Evolutionary conservation across 108 stramenopile genomes (phyloP), one percentile per base, ranked within the genome.

Genomic region (Skeletonema marinoi): DNA sequence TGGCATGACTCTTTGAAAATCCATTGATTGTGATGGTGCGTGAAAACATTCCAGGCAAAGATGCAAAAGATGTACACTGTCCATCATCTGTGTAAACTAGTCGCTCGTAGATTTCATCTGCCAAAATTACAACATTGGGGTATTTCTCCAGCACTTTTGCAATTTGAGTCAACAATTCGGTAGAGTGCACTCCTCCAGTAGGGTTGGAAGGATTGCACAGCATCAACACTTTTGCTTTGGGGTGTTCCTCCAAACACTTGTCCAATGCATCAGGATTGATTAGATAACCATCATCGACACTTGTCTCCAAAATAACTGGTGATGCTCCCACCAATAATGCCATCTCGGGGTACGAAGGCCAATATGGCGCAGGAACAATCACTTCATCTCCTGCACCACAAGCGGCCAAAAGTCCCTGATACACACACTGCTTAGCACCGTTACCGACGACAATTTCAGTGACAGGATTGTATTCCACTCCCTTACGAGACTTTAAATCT

Each of bases 141-240:
- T 80, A 90, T 17, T 92, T 89, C 56, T 66, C 70, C 12, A 92
- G 66, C 2, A 98, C 96, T 36, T 72, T 65, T 8, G 94, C 92
- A 31, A 98, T 69, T 60, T 80, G 88, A 32, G 71, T 66, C 32
- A 94, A 78, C 58, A 87, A 72, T 33, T 86, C 84, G 36, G 83
- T 67, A 29, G 80, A 70, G 71, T 92, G 94, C 4, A 97, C 95
- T 6, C 92, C 96, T 13, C 97, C 89, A 8, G 98, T 98, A 4
- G 98, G 98, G 80, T 99, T 99, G 51, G 93, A 94, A 3, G 98
- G 98, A 80, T 98, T 99, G 90, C 98, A 99, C 31, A 99, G 74
- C 69, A 99, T 97, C 42, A 99, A 70, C 42, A 95, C 70, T 61
- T 94, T 96, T 62, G 86, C 85, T 33, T 87, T 85, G 61, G 93